Evolutionary conservation across 495 filamentous ascomycete genomes (phyloP), one percentile per base, ranked within the genome.

Genomic region (Neurospora sp.): DNA sequence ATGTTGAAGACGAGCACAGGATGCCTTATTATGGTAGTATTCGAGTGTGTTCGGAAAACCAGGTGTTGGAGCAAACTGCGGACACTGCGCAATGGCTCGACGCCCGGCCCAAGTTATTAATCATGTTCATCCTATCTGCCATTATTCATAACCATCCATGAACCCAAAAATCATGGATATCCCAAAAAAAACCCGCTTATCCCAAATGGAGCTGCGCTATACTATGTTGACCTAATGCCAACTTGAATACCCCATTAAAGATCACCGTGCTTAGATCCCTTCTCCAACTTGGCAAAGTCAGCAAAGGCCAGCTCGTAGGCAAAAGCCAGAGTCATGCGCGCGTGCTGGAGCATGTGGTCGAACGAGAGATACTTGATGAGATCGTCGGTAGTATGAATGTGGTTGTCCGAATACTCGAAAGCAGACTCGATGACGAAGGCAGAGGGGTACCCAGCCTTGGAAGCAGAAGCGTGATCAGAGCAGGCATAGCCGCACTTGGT

Each of bases 401-500:
- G 89, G 81, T 93, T 89, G 80, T 97, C 92, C 38, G 88, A 92
- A 77, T 96, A 88, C 81, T 91, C 88, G 76, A 97, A 96, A 37
- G 91, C 89, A 31, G 91, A 92, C 82, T 99, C 96, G 72, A 97
- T 98, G 14, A 98, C 96, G 77, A 98, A 98, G 31, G 96, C 94
- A 0, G 93, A 93, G 0, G 96, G 93, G 77, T 98, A 99, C 31
- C 96, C 96, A 68, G 94, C 94, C 83, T 97, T 96, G 76, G 91
- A 94, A 31, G 96, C 96, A n/a, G 91, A 94, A 14, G 96, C 96
- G 78, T 99, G 96, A 79, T 98, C 96, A 4, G 92, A 96, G 86
- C 96, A 99, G 31, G 96, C 96, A 77, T 98, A 99, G 37, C 96
- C 96, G 81, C 96, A 99, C 83, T 95, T 92, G 35, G 95, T 98